Evolutionary conservation across 805 yeast genomes (phyloP).

Genomic region (Barnettozyma salicaria): DNA sequence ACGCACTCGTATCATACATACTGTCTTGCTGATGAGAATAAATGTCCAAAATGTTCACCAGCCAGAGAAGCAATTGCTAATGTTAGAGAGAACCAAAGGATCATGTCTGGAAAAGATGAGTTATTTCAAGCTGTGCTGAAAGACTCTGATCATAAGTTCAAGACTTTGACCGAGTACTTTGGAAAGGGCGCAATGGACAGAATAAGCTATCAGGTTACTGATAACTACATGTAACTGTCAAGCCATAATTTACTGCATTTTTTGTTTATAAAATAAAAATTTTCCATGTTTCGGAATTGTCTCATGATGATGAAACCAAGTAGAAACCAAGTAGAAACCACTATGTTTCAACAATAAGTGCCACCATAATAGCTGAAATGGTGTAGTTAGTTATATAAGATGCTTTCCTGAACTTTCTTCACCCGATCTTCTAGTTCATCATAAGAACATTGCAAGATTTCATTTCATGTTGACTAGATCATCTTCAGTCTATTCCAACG

Average conservation of each 20-base stretch:
- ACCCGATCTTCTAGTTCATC: too few species aligned
- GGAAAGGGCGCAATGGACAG: conserved; percentile 82
- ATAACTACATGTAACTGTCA: background rate
- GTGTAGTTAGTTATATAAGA: too few species aligned
- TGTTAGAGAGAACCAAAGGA: conserved; percentile 53
- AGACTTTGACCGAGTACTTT: conserved; percentile 70
- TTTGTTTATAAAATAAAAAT: background rate
- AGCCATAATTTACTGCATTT: too few species aligned
- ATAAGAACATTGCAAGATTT: too few species aligned
- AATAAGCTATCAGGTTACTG: conserved; percentile 7
- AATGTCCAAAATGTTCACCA: conserved; percentile 75
- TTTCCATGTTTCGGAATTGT: conserved; percentile 4
- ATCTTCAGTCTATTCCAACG: conserved; percentile 9
- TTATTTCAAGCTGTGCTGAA: conserved; percentile 53
- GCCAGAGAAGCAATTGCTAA: conserved; percentile 62
- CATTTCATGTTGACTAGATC: too few species aligned
- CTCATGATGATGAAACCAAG: conserved; percentile 7
- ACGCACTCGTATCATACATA: conserved; percentile 80
- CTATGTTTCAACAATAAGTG: too few species aligned
- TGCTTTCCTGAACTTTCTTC: too few species aligned
- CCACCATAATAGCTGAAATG: too few species aligned
- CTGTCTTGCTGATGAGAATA: conserved; percentile 54
- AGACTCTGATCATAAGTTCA: conserved; percentile 54
- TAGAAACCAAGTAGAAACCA: conserved; percentile 1
- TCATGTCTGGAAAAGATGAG: conserved; percentile 55